Base-by-base conservation (phyloP, 805 yeast species). In the Saturnispora sanitii region DNA sequence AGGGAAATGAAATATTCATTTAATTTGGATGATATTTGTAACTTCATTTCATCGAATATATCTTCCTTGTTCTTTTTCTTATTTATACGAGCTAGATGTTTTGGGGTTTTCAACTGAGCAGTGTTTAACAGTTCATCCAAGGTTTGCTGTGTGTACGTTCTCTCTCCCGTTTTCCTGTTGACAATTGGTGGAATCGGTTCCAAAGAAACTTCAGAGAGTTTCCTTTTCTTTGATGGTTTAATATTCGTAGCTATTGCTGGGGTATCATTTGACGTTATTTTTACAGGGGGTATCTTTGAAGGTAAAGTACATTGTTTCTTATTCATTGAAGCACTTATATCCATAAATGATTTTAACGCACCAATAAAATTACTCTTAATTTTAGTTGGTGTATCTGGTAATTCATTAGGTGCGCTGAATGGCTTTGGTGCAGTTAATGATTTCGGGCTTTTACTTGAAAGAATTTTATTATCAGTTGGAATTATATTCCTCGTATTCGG, bases 1-100 rank as follows among this genome's bases (percentile, higher is more conserved):
- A 52, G 44, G 7, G 54, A 49, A 0, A 37, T 21, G 4, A 49
- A 25, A 3, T 51, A 40, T 7, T 29, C 25, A 6, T 45, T 45
- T 33, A 47, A 36, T 49, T 46, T 3, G 49, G 40, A 38, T 16
- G 37, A 34, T 15, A 40, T 30, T 13, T 15, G 21, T 4, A 34
- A 5, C 18, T 34, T 40, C 33, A 40, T 40, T n/a, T 29, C 38
- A 17, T 28, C 28, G 6, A 25, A 7, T 9, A 40, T 34, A 21
- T 33, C 38, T 17, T 33, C 35, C 20, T 34, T 40, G 8, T 19
- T 8, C 21, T 17, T 35, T 13, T 40, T 40, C 20, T 34, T 40
- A 22, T 40, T 40, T 3, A 40, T 22, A 7, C 15, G 18, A 13
- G 27, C 18, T 11, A 40, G 19, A 13, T 18, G 13, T 28, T 40